A percentile compares a stretch with the other conserved stretches of the same genome.
Conservation (phyloP, 371 early-diverging fungal genomes). For the Thermomucor indicae-seudaticae region DNA sequence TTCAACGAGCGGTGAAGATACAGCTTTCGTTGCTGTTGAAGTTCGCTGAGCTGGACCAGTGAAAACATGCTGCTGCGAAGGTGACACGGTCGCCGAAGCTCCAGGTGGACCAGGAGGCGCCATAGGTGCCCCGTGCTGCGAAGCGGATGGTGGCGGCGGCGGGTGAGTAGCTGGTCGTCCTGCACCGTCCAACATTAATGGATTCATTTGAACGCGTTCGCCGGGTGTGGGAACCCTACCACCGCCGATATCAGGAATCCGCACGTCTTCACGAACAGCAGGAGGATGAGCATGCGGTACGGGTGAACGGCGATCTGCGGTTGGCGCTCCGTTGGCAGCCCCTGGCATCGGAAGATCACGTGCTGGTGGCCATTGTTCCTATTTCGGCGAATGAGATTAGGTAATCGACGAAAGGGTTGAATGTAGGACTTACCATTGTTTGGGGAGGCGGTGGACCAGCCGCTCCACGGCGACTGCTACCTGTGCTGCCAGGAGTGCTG, state of each 20-base stretch:
- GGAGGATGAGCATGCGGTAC: constrained; percentile 23
- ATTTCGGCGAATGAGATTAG: background rate
- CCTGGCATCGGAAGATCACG: constrained; percentile 46
- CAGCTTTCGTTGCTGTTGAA: no score
- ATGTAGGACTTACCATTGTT: constrained; percentile 1
- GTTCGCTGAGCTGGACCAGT: no score
- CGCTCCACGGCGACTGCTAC: background rate
- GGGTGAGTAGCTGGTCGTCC: background rate
- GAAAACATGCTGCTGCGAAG: no score
- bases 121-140: no score
- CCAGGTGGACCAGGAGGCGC: no score
- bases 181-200: constrained; percentile 11
- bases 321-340: no score
- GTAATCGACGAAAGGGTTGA: background rate
- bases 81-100: no score
- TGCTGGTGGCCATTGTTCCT: background rate
- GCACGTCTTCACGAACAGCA: constrained; percentile 30
- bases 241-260: constrained; percentile 48
- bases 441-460: constrained; percentile 1
- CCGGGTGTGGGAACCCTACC: no score
- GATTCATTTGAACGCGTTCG: constrained; percentile 30
- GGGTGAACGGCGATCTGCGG: constrained; percentile 20
- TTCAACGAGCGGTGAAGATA: no score
- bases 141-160: no score
- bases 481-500: constrained; percentile 2